Base-by-base conservation (phyloP, 2,329 filamentous ascomycete genomes). In the Colletotrichum caudatum region DNA sequence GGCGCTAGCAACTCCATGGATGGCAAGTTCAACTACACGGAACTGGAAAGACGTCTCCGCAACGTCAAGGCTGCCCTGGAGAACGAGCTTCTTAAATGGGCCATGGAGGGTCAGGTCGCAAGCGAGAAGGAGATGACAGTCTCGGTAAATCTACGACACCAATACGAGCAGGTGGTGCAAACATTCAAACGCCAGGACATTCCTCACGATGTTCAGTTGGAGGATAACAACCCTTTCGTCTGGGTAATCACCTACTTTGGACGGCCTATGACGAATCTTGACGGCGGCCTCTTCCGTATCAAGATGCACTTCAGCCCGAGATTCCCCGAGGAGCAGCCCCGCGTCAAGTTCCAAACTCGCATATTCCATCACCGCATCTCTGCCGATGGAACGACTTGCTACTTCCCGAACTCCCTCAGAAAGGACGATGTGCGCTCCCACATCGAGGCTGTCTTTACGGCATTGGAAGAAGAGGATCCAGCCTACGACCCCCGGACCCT, bases 241-340 rank as follows among this genome's bases (percentile, higher is more conserved):
- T 98, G 96, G 96, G 81, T 88, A 26, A 80, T 98, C 71, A 96
- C 94, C 1, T 95, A 97, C 79, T 97, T 98, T 78, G 96, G 96
- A 35, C 89, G 92, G 66, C 94, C 94, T 0, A 97, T 96, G 92
- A 97, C 94, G 7, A 94, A 97, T 75, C 88, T 98, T 2, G 95
- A 98, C 76, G 95, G 95, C 20, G 94, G 95, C 2, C 88, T 98
- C 72, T 95, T 98, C 83, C 90, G 89, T 72, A 92, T 98, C 80
- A 92, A 87, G 76, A 86, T 98, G 66, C 86, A 86, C 77, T 91
- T 98, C 77, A 97, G 94, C 76, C 91, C 94, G 7, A 89, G 90
- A 7, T 98, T 98, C 77, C 96, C 96, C 0, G 90, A 93, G 51
- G 93, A 97, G 76, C 94, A 97, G 76, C 96, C 95, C 33, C 91